Evolutionary conservation across 108 stramenopile genomes (phyloP).

Genomic region (Skeletonema tropicum): DNA sequence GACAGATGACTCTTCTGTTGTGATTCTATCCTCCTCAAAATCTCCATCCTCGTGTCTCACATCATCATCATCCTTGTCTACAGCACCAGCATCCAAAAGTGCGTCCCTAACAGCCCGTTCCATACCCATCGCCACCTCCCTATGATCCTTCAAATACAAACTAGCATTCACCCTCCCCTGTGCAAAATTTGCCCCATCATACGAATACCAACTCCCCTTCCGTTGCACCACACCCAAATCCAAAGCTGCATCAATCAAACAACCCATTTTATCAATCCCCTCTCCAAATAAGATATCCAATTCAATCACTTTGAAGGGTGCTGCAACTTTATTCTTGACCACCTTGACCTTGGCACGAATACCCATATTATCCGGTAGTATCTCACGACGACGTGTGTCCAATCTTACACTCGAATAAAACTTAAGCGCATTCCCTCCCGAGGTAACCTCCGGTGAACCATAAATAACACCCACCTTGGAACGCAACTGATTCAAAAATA

Average conservation of each 20-base stretch:
- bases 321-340: constrained; percentile 96
- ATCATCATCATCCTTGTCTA: constrained; percentile 8
- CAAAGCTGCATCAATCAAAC: constrained; percentile 85
- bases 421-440: constrained; percentile 95
- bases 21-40: constrained; percentile 18
- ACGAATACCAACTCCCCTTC: constrained; percentile 88
- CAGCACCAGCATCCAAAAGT: constrained; percentile 27
- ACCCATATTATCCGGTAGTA: constrained; percentile 89
- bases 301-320: constrained; percentile 87
- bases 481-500: constrained; percentile 95
- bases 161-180: constrained; percentile 83
- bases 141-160: constrained; percentile 63
- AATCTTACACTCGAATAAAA: constrained; percentile 92
- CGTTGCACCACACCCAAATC: constrained; percentile 84
- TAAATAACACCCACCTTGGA: constrained; percentile 93
- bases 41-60: constrained; percentile 3
- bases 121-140: constrained; percentile 52
- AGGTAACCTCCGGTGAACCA: constrained; percentile 93
- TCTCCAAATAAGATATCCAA: constrained; percentile 90
- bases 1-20: neutral
- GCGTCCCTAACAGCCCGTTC: constrained; percentile 68
- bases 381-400: constrained; percentile 89
- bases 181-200: constrained; percentile 73
- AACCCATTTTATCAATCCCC: constrained; percentile 87
- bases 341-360: constrained; percentile 92